These are phyloP conservation scores for Colletotrichum tabaci DNA, from an alignment of 2,329 filamentous ascomycete species.

Conservation along the genomic window DNA sequence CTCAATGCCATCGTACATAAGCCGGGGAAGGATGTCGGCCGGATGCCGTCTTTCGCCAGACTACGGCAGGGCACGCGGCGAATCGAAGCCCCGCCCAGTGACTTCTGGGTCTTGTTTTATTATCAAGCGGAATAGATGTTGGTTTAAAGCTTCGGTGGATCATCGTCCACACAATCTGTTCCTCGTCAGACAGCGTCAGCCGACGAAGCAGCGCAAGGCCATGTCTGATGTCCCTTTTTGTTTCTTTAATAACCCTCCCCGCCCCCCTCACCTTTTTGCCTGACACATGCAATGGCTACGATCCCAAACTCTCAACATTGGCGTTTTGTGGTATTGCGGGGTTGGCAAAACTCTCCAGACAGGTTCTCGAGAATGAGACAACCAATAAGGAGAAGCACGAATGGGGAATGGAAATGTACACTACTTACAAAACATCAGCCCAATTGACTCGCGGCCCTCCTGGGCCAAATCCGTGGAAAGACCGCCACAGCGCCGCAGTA, in stretches of 20 bases:
- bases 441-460: neutral
- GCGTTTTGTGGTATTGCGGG: neutral
- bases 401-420: neutral
- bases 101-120: neutral
- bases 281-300: neutral
- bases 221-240: neutral
- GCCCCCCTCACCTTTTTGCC: neutral
- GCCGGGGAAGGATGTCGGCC: neutral
- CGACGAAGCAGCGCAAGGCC: neutral
- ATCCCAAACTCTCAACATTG: neutral
- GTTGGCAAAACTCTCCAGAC: neutral
- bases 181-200: neutral
- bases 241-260: neutral
- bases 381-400: neutral
- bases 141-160: neutral
- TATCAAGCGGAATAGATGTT: neutral
- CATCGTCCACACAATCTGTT: neutral
- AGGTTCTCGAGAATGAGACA: neutral
- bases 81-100: neutral
- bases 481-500: neutral
- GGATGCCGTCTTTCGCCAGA: neutral
- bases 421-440: no score
- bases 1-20: no score
- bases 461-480: neutral
- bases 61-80: neutral